Conservation (phyloP, 1,284 basidiomycete genomes). For the Cutaneotrichosporon spelunceum region DNA sequence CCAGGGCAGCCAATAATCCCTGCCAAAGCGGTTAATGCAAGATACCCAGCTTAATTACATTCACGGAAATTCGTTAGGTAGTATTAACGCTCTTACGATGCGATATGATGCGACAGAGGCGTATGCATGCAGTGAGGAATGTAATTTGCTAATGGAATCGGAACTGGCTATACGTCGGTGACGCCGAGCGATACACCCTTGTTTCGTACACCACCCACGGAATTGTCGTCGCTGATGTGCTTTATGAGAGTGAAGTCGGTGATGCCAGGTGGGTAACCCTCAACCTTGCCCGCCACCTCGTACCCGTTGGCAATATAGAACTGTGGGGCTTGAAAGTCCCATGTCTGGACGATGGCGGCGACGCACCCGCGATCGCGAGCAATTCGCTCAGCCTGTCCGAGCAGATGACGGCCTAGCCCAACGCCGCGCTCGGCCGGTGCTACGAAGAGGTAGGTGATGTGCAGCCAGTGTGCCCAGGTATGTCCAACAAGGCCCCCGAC, state of each 20-base stretch:
- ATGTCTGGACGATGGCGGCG: slow-evolving; percentile 5
- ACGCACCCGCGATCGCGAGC: slow-evolving; percentile 2
- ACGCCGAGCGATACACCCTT: background rate
- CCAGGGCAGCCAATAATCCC: background rate
- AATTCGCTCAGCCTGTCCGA: slow-evolving; percentile 1
- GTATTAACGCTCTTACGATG: slow-evolving; percentile 1
- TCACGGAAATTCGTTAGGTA: slow-evolving; percentile 2
- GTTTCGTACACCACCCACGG: background rate
- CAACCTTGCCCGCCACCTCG: background rate
- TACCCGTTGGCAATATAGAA: slow-evolving; percentile 2
- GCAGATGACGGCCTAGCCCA: background rate
- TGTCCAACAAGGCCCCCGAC: slow-evolving; percentile 5
- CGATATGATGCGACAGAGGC: background rate
- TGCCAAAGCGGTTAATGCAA: background rate
- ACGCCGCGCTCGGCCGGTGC: background rate
- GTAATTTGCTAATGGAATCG: too few species aligned
- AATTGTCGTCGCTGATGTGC: background rate
- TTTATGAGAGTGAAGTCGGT: slow-evolving; percentile 7
- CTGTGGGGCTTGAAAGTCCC: slow-evolving; percentile 9
- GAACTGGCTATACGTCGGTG: background rate
- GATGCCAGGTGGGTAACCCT: slow-evolving; percentile 5
- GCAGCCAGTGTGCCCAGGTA: slow-evolving; percentile 7
- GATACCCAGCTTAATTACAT: slow-evolving; percentile 1
- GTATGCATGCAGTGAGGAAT: too few species aligned
- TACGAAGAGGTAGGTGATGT: slow-evolving; percentile 6